Conservation (phyloP, 805 yeast species). For the Wickerhamiella qilinensis region DNA sequence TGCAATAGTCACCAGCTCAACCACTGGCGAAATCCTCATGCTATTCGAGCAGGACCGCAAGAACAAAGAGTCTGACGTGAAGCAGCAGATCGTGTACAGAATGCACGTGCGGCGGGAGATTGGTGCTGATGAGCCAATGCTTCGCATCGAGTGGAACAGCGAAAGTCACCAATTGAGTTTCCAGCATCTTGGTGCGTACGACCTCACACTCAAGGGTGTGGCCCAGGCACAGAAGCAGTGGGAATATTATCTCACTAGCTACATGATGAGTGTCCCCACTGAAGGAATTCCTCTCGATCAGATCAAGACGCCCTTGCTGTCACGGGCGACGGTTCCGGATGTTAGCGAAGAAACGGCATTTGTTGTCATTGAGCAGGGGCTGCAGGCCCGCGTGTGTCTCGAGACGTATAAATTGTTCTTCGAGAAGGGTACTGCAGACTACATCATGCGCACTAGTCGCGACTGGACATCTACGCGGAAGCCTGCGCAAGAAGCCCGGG, state of each 20-base stretch:
- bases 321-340: constrained; percentile 23
- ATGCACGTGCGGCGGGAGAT: constrained; percentile 71
- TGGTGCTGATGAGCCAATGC: constrained; percentile 82
- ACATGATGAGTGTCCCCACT: constrained; percentile 89
- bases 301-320: constrained; percentile 65
- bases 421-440: constrained; percentile 65
- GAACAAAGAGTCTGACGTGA: constrained; percentile 48
- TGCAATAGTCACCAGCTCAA: constrained; percentile 59
- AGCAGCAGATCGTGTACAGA: constrained; percentile 79
- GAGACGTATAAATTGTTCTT: constrained; percentile 69
- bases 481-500: constrained; percentile 5
- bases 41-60: constrained; percentile 72
- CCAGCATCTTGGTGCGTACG: constrained; percentile 77
- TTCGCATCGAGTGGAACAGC: constrained; percentile 62
- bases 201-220: constrained; percentile 62
- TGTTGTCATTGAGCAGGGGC: constrained; percentile 50
- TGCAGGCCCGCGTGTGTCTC: constrained; percentile 64
- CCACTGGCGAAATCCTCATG: constrained; percentile 63
- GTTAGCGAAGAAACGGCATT: constrained; percentile 15
- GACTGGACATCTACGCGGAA: constrained; percentile 4
- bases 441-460: constrained; percentile 26
- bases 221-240: constrained; percentile 63
- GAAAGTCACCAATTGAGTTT: constrained; percentile 38
- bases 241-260: constrained; percentile 87
- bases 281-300: constrained; percentile 79